phyloP scores from a whole-genome alignment of 441 rosid species.

The Populus tomentosa region DNA sequence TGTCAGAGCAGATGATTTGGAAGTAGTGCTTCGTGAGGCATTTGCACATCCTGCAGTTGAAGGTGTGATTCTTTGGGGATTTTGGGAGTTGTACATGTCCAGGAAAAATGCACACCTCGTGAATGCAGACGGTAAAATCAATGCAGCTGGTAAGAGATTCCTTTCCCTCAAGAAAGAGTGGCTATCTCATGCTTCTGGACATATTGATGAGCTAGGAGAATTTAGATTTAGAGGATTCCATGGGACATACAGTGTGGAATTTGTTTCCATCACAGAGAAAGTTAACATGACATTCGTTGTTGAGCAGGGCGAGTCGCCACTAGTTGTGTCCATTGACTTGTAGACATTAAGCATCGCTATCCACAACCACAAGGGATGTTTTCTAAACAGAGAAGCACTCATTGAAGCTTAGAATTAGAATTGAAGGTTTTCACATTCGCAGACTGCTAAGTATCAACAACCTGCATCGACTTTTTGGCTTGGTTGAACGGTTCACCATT shows the following conservation, averaged over 20 bases:
- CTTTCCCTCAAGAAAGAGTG: constrained; percentile 70
- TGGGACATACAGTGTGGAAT: constrained; percentile 63
- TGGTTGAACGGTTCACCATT: background rate
- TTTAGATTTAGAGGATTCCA: constrained; percentile 70
- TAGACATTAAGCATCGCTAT: constrained; percentile 13
- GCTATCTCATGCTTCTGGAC: constrained; percentile 51
- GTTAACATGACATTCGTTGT: constrained; percentile 54
- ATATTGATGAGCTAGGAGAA: constrained; percentile 44
- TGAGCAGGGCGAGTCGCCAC: constrained; percentile 50
- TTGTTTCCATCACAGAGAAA: constrained; percentile 36
- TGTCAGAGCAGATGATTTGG: constrained; percentile 82
- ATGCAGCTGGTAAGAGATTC: constrained; percentile 64
- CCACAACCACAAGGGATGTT: background rate
- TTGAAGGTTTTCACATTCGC: background rate
- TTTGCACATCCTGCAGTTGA: constrained; percentile 84
- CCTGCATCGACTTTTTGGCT: background rate
- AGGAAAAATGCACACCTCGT: constrained; percentile 59
- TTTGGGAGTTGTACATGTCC: constrained; percentile 89
- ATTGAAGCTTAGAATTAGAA: background rate
- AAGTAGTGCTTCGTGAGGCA: constrained; percentile 86
- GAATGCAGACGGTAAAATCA: constrained; percentile 74
- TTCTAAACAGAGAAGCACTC: background rate
- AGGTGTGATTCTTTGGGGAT: constrained; percentile 89
- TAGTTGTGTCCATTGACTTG: constrained; percentile 51
- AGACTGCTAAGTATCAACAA: background rate